Percentiles rank a stretch among this genome's conserved stretches.
These are phyloP conservation scores for Curvularia sp. DNA, from an alignment of 2,329 filamentous ascomycete genomes.

Conservation along the genomic window DNA sequence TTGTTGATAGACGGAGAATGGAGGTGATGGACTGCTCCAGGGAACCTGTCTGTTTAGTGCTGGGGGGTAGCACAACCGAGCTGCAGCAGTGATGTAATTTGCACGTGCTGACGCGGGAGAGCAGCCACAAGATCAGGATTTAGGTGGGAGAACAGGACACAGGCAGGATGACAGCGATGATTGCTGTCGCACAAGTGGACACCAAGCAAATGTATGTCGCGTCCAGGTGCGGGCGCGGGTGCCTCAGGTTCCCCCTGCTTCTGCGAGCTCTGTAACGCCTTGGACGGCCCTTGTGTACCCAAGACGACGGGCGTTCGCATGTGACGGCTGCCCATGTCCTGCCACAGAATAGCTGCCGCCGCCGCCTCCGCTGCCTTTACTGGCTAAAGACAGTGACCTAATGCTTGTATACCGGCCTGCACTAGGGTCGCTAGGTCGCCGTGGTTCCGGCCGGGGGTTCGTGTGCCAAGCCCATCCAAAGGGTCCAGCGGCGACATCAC, in stretches of 20 bases:
- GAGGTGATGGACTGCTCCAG: conserved; percentile 18
- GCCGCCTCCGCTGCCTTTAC: neutral
- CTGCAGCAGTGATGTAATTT: conserved; percentile 37
- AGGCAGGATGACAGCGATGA: neutral
- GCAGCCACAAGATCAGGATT: conserved; percentile 18
- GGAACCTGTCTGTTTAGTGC: conserved; percentile 21
- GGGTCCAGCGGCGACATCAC: conserved; percentile 6
- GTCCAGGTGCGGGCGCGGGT: neutral
- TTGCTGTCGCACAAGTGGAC: neutral
- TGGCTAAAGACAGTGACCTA: neutral
- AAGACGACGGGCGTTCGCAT: conserved; percentile 1
- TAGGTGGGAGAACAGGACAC: conserved; percentile 1
- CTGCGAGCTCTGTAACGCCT: conserved; percentile 2
- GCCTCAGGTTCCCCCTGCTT: conserved; percentile 17
- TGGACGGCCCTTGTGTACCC: neutral
- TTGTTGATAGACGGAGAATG: conserved; percentile 21
- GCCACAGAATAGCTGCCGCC: neutral
- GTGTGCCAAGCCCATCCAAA: conserved; percentile 4
- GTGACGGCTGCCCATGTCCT: neutral
- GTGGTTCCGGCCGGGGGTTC: neutral
- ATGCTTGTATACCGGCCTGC: neutral
- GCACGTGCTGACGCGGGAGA: conserved; percentile 37
- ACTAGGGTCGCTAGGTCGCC: conserved; percentile 3
- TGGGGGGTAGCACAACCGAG: conserved; percentile 28
- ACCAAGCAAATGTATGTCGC: conserved; percentile 1